Evolutionary conservation across 1,139 yeast genomes (phyloP), one percentile per base, ranked within the genome.

Genomic region (Candida sojae): DNA sequence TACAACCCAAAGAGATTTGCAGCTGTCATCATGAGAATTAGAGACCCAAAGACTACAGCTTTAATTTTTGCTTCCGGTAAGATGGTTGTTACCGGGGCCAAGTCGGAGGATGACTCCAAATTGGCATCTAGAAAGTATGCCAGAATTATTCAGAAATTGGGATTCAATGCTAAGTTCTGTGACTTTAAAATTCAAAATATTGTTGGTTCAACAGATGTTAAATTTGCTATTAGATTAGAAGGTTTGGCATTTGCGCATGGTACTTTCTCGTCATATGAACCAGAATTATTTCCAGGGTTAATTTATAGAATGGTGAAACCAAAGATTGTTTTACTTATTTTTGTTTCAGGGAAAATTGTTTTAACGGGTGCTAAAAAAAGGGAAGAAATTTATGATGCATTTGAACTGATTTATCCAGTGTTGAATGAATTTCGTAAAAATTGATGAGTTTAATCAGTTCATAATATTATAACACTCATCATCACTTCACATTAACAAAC

Each of bases 221-320:
- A 93, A 66, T 93, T 93, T 69, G 99, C 99, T 28, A 93, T 93
- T 58, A 84, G 99, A 67, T 77, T 93, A 57, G 99, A 93, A 74
- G 99, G 99, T 52, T 80, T 93, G 64, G 99, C 99, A 10, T 95
- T 92, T 68, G 86, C 96, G 58, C 99, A 93, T 80, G 99, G 99
- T 56, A 91, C 97, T 76, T 93, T 93, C 93, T 88, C 96, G 58
- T 89, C 97, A 11, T 93, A 93, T 67, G 99, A 93, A 71, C 99
- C 99, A 5, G 99, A 93, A 71, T 77, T 93, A 66, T 93, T 93
- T 70, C 99, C 99, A 4, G 99, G 99, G 64, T 81, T 93, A 61
- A 93, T 93, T 73, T 93, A 93, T 78, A 91, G 99, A 80, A 93
- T 93, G 99, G 99, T 93, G 62, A 93, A 93, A 67, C 99, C 99